Base-by-base conservation (phyloP, 371 early-diverging fungal species). In the Zychaea mexicana region DNA sequence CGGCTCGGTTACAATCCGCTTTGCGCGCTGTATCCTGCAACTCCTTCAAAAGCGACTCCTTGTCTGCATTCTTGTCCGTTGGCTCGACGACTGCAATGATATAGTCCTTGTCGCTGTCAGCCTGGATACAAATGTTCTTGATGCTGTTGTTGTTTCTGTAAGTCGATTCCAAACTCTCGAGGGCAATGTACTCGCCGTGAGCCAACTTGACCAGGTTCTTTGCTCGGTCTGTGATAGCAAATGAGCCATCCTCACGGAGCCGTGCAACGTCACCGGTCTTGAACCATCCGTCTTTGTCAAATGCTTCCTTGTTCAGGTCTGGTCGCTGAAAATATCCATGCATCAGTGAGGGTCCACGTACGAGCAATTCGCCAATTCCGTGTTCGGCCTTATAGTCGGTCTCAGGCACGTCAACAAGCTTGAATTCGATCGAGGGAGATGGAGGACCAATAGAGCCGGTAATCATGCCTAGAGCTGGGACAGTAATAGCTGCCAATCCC, bases 261-360 rank as follows among this genome's bases (percentile, higher is more conserved):
- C 76, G 76, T 13, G 93, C 98, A 72, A 99, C 88, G 69, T 98
- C 99, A 4, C 99, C 98, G 3, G 99, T 98, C 71, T 91, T 90
- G 66, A 98, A 85, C 96, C 96, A 99, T 2, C 96, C 95, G 52
- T 96, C 96, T 2, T 75, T 69, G 10, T 89, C 90, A 33, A 98
- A 70, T 1, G 92, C 81, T 57, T 93, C 91, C 28, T 78, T 75
- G 2, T 98, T 98, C 22, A 92, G 84, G 47, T 80, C 85, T 2
- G 87, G 85, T 49, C 93, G 90, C 69, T 96, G 95, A 75, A 77
- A 85, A 67, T 96, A 97, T 6, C 96, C 95, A 47, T 87, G 78
- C 86, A 96, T 94, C 31, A 98, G 82, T 62, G 92, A 92, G 19
- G 91, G 89, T 0, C 99, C 99, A 33, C 97, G 89, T 28, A 96